phyloP scores from a whole-genome alignment of 371 early-diverging fungal species.

The Polyrhizophydium stewartii region DNA sequence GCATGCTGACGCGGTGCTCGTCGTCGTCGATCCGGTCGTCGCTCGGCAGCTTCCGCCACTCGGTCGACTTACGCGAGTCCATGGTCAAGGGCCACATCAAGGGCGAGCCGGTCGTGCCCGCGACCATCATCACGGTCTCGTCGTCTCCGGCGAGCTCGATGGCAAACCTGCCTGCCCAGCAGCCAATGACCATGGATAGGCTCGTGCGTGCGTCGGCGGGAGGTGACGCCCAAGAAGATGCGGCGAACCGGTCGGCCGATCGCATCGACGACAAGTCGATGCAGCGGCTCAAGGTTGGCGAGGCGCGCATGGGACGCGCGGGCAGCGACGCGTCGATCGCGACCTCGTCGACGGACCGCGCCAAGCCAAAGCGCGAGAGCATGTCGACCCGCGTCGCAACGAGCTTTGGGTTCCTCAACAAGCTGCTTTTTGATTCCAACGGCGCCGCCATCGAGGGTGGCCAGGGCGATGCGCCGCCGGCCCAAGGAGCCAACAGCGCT shows the following conservation, averaged over 20 bases:
- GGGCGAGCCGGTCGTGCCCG: not conserved
- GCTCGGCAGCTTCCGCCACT: conserved; percentile 2
- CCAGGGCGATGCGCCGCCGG: not conserved
- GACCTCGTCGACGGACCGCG: not conserved
- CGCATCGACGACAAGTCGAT: too few species aligned
- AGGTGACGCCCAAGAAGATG: too few species aligned
- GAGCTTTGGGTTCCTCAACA: conserved; percentile 2
- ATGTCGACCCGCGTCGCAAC: not conserved
- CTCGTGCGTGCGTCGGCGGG: too few species aligned
- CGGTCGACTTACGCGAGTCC: conserved; percentile 2
- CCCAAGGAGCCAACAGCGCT: not conserved
- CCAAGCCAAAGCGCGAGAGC: not conserved
- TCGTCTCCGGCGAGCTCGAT: too few species aligned
- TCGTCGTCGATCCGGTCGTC: conserved; percentile 2
- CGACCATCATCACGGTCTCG: too few species aligned
- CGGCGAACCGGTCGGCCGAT: too few species aligned
- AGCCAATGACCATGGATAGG: too few species aligned
- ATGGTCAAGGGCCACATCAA: not conserved
- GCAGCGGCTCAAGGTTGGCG: too few species aligned
- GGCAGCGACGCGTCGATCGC: not conserved
- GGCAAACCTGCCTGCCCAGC: too few species aligned
- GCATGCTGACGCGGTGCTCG: conserved; percentile 6
- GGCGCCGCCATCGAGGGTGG: not conserved
- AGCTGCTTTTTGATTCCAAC: conserved; percentile 1
- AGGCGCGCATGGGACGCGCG: not conserved